Percentiles rank a stretch among this genome's conserved stretches.
These are phyloP conservation scores for Citrus reticulata DNA, from an alignment of 345 rosid species.

Conservation along the genomic window DNA sequence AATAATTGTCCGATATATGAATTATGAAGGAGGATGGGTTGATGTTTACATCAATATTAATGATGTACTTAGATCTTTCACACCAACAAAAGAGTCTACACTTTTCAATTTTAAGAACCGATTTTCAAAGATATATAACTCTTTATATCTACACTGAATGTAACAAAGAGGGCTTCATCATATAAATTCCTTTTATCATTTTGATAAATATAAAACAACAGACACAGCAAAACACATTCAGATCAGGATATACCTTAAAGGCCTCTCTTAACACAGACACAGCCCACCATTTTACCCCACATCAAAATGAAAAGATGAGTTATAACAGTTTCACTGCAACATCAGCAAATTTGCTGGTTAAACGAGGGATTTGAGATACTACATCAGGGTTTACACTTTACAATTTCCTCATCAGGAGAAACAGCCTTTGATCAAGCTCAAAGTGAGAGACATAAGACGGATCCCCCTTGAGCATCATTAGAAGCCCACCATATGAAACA, in stretches of 20 bases:
- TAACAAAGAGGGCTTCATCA: too few relatives aligned
- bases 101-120: too few relatives aligned
- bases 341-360: not conserved
- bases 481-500: conserved; percentile 78
- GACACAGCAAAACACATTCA: not conserved
- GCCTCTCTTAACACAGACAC: not conserved
- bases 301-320: too few relatives aligned
- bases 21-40: too few relatives aligned
- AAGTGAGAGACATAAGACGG: conserved; percentile 60
- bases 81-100: too few relatives aligned
- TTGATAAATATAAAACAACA: not conserved
- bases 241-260: not conserved
- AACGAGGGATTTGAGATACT: not conserved
- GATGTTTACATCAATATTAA: too few relatives aligned
- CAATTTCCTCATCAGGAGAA: conserved; percentile 71
- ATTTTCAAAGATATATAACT: too few relatives aligned
- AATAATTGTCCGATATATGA: too few relatives aligned
- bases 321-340: not conserved
- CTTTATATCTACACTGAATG: too few relatives aligned
- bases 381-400: conserved; percentile 27
- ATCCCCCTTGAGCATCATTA: conserved; percentile 81
- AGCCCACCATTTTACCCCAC: not conserved
- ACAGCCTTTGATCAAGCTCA: conserved; percentile 81
- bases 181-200: not conserved
- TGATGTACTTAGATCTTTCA: too few relatives aligned